Evolutionary conservation across 352 stramenopile species (phyloP).

Genomic region (Globisporangium canariense): DNA sequence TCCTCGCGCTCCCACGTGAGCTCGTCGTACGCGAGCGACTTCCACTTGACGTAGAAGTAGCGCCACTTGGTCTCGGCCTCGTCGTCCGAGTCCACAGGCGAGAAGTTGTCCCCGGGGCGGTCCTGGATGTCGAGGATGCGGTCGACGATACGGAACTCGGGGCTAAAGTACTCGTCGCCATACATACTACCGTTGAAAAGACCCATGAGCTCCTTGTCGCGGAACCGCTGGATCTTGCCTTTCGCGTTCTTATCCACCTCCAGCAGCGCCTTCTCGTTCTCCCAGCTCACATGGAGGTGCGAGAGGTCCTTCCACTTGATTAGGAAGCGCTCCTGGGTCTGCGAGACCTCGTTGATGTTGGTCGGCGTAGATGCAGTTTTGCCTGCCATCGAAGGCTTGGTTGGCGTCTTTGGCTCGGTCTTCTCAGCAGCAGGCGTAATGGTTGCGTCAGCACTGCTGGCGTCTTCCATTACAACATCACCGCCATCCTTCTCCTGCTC

Average conservation of each 20-base stretch:
- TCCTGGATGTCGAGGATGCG: conserved; percentile 87
- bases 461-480: conserved; percentile 9
- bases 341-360: conserved; percentile 17
- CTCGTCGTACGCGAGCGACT: conserved; percentile 95
- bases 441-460: neutral
- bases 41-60: conserved; percentile 99
- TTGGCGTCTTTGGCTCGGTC: conserved; percentile 6
- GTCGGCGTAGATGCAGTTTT: conserved; percentile 7
- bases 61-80: conserved; percentile 39
- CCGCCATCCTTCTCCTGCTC: conserved; percentile 4
- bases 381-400: neutral
- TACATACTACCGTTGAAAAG: conserved; percentile 46
- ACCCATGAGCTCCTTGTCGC: conserved; percentile 61
- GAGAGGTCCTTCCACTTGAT: conserved; percentile 90
- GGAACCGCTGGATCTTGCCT: conserved; percentile 85
- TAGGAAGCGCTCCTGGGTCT: conserved; percentile 68
- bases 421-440: conserved; percentile 3
- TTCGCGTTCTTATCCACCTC: conserved; percentile 85
- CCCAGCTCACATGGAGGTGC: conserved; percentile 89
- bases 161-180: conserved; percentile 90
- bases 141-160: conserved; percentile 87
- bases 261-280: conserved; percentile 79
- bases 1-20: conserved; percentile 98
- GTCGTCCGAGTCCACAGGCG: conserved; percentile 44
- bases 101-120: conserved; percentile 66